A percentile compares a stretch with the other conserved stretches of the same genome.
These are phyloP conservation scores for Brettanomyces nanus DNA, from an alignment of 805 yeast genomes.

Conservation along the genomic window DNA sequence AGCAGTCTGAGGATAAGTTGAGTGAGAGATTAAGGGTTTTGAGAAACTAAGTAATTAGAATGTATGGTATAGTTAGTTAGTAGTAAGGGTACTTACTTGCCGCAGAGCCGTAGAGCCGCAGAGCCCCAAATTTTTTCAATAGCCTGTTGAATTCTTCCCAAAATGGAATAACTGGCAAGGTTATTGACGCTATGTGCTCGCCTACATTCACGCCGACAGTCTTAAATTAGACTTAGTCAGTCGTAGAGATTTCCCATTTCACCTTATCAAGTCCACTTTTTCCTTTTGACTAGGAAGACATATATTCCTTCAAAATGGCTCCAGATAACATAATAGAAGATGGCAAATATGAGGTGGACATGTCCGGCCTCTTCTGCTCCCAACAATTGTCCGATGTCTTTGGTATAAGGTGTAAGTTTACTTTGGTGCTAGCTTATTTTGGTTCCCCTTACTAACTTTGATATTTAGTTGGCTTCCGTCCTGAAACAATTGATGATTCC, in stretches of 20 bases:
- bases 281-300: not conserved
- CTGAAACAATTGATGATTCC: constrained; percentile 24
- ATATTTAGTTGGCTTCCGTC: constrained; percentile 24
- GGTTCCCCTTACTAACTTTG: not conserved
- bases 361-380: constrained; percentile 19
- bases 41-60: constrained; percentile 37
- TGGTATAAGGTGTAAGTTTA: constrained; percentile 25
- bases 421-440: too few relatives aligned
- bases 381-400: constrained; percentile 17
- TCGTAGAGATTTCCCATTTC: too few relatives aligned
- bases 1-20: constrained; percentile 69
- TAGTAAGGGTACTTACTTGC: too few relatives aligned
- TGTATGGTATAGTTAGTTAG: too few relatives aligned
- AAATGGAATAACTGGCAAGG: too few relatives aligned
- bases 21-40: constrained; percentile 87
- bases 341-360: constrained; percentile 29
- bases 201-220: too few relatives aligned
- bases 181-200: too few relatives aligned
- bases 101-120: too few relatives aligned
- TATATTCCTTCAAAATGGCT: not conserved
- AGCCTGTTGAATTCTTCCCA: too few relatives aligned
- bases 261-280: too few relatives aligned
- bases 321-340: constrained; percentile 13
- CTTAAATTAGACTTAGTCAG: too few relatives aligned
- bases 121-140: too few relatives aligned